Evolutionary conservation across 176 grass and related monocot genomes (phyloP), one percentile per base, ranked within the genome.

Genomic region (Elaeis guineensis): DNA sequence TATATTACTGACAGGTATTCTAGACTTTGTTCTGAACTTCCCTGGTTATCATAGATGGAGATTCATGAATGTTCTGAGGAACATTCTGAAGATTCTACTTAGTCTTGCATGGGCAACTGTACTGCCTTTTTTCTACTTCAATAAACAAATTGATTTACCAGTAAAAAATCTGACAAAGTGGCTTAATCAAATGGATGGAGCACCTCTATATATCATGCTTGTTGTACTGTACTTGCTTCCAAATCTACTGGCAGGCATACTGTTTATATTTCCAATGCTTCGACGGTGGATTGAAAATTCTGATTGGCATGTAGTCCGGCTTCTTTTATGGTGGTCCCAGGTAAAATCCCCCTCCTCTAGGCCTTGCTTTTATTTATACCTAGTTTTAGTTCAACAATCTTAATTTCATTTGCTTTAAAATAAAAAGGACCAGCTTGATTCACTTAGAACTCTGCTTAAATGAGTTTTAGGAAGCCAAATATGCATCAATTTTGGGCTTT

Each of bases 291-390:
- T 90, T 72, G 83, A 96, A 57, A 90, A 75, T 75, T 96, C 92
- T 14, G 83, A 96, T 78, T 96, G 83, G 83, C 69, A 77, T 61
- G 80, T 96, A 25, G 80, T 90, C 52, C 74, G 87, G 61, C 72
- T 96, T 15, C 83, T 96, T 17, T 59, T 96, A 2, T 96, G 92
- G 92, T 96, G 92, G 92, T 90, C 86, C 75, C 92, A 96, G 92
- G 92, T 95, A 81, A 64, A 2, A 9, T 8, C 35, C 9, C 35
- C 11, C 35, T 3, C 2, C 35, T 44, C 35, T 2, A 14, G 35
- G 9, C 11, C 35, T 44, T 44, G 35, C 35, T 44, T 44, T 44
- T 44, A 12, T 44, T 44, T 44, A 44, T 44, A 11, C 14, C 35
- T 12, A 44, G 6, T 12, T 44, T 44, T 14, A 44, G 35, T 44